A percentile compares a stretch with the other conserved stretches of the same genome.
Evolutionary conservation across 371 early-diverging fungal species (phyloP).

Genomic region (Funneliformis caledonium): DNA sequence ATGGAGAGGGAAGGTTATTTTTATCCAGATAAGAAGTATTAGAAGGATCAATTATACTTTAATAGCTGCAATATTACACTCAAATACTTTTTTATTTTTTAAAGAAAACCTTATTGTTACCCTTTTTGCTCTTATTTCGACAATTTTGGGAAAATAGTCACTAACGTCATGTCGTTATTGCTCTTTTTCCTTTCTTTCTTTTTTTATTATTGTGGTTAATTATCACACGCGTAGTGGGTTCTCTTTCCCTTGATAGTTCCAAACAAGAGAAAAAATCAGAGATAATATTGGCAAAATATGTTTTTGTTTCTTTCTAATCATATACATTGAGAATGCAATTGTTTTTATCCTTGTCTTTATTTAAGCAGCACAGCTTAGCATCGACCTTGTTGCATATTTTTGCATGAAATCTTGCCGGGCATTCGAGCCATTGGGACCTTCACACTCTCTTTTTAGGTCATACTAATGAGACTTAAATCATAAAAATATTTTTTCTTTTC

Average conservation of each 20-base stretch:
- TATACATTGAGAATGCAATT: slow-evolving; percentile 6
- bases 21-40: neutral
- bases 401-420: slow-evolving; percentile 30
- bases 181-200: slow-evolving; percentile 28
- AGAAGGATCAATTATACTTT: neutral
- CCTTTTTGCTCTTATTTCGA: neutral
- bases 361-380: slow-evolving; percentile 39
- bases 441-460: slow-evolving; percentile 39
- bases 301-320: slow-evolving; percentile 11
- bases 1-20: neutral
- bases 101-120: neutral
- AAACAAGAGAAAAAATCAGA: slow-evolving; percentile 29
- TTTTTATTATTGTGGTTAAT: slow-evolving; percentile 29
- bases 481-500: slow-evolving; percentile 17
- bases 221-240: slow-evolving; percentile 29
- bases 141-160: slow-evolving; percentile 22
- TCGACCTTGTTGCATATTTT: slow-evolving; percentile 37
- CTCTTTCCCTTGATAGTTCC: slow-evolving; percentile 32
- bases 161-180: slow-evolving; percentile 36
- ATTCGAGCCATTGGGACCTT: slow-evolving; percentile 5
- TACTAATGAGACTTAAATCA: slow-evolving; percentile 40
- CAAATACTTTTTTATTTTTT: neutral
- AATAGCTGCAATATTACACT: neutral
- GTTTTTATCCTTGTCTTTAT: slow-evolving; percentile 26
- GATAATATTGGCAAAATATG: slow-evolving; percentile 19